Evolutionary conservation across 257 asterid genomes (phyloP).

Genomic region (Euphrasia confusa): DNA sequence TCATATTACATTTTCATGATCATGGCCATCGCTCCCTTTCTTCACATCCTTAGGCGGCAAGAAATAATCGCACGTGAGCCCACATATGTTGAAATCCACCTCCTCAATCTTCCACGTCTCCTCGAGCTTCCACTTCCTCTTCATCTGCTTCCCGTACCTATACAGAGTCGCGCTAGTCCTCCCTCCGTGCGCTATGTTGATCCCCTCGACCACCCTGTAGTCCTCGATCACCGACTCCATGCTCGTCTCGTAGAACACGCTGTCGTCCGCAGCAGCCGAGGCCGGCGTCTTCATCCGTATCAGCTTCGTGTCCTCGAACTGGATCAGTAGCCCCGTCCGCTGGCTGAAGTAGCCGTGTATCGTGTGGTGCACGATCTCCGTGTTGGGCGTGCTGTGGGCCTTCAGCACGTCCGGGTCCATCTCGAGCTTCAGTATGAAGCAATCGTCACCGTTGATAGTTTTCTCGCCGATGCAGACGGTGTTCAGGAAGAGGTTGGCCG

Average conservation of each 20-base stretch:
- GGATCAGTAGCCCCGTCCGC: slow-evolving; percentile 63
- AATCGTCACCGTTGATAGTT: slow-evolving; percentile 48
- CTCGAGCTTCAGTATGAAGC: slow-evolving; percentile 73
- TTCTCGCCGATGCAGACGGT: slow-evolving; percentile 81
- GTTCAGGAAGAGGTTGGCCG: slow-evolving; percentile 71
- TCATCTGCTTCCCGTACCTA: slow-evolving; percentile 63
- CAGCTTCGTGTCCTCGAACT: slow-evolving; percentile 69
- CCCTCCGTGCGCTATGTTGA: slow-evolving; percentile 80
- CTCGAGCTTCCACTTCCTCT: slow-evolving; percentile 60
- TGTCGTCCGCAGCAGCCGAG: slow-evolving; percentile 34
- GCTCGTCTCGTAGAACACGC: slow-evolving; percentile 69
- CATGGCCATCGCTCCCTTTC: slow-evolving; percentile 32
- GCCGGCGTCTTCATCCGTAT: slow-evolving; percentile 53
- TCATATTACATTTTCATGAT: slow-evolving; percentile 30
- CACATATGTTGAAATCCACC: slow-evolving; percentile 73
- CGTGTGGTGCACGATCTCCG: slow-evolving; percentile 69
- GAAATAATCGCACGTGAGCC: slow-evolving; percentile 66
- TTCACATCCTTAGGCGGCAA: slow-evolving; percentile 65
- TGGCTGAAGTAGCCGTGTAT: slow-evolving; percentile 93
- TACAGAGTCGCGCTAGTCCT: slow-evolving; percentile 54
- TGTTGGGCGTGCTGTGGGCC: slow-evolving; percentile 68
- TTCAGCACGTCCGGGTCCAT: slow-evolving; percentile 46
- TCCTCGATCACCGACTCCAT: slow-evolving; percentile 67
- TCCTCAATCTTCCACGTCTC: slow-evolving; percentile 92
- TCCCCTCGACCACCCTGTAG: slow-evolving; percentile 55